A percentile compares a stretch with the other conserved stretches of the same genome.
Evolutionary conservation across 768 basidiomycete genomes (phyloP).

Genomic region (Mycena epipterygia): DNA sequence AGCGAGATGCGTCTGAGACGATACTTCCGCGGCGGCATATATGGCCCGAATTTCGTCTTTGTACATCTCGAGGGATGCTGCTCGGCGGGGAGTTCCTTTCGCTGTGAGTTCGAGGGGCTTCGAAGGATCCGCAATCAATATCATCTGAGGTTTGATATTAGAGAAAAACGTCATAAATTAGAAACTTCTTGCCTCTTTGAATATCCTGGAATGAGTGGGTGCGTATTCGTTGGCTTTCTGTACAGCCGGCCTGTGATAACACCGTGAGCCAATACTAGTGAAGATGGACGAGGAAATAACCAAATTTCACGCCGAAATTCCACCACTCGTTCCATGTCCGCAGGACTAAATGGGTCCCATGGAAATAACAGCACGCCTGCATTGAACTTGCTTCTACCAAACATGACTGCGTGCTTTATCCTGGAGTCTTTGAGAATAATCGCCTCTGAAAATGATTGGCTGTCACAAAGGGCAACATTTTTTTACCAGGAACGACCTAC

Average conservation of each 20-base stretch:
- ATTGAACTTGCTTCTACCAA: slow-evolving; percentile 51
- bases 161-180: background rate
- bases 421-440: slow-evolving; percentile 48
- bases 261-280: background rate
- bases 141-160: slow-evolving; percentile 7
- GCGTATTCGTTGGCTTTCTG: slow-evolving; percentile 56
- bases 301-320: slow-evolving; percentile 42
- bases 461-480: slow-evolving; percentile 28
- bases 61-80: slow-evolving; percentile 36
- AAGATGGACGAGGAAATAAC: slow-evolving; percentile 13
- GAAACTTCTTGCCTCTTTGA: slow-evolving; percentile 53
- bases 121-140: slow-evolving; percentile 12
- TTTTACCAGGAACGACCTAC: slow-evolving; percentile 31
- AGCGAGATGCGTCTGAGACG: slow-evolving; percentile 20
- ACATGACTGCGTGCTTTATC: slow-evolving; percentile 48
- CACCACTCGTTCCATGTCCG: slow-evolving; percentile 34
- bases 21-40: slow-evolving; percentile 33
- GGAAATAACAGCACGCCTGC: slow-evolving; percentile 54
- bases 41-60: slow-evolving; percentile 40
- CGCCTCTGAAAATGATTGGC: slow-evolving; percentile 42
- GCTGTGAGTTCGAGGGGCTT: slow-evolving; percentile 26
- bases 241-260: slow-evolving; percentile 51
- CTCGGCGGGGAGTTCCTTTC: slow-evolving; percentile 42
- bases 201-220: slow-evolving; percentile 60
- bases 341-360: slow-evolving; percentile 39